phyloP scores from a whole-genome alignment of 192 early-diverging fungal species.

The Glomus cerebriforme region DNA sequence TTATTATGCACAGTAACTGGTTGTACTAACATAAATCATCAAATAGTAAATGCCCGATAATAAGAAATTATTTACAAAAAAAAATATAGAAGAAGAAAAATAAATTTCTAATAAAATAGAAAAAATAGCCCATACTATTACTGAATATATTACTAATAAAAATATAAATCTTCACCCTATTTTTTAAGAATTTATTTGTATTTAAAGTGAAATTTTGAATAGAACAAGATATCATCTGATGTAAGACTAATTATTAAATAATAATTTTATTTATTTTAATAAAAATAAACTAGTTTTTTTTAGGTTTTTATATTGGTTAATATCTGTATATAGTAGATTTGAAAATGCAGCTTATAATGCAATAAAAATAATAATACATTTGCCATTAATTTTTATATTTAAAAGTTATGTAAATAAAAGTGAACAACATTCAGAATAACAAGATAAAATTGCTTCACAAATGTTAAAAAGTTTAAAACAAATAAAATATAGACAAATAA shows the following conservation, averaged over 20 bases:
- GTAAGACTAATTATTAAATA: slow-evolving; percentile 5
- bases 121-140: neutral
- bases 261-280: neutral
- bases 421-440: neutral
- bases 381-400: neutral
- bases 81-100: slow-evolving; percentile 3
- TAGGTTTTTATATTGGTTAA: slow-evolving; percentile 1
- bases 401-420: neutral
- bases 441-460: neutral
- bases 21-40: too few species aligned
- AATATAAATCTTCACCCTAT: neutral
- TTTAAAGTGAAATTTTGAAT: neutral
- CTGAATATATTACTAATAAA: neutral
- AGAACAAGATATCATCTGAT: neutral
- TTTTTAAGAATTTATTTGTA: neutral
- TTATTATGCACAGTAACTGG: too few species aligned
- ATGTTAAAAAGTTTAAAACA: neutral
- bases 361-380: neutral
- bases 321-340: neutral
- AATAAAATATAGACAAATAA: neutral
- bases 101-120: neutral
- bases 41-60: too few species aligned
- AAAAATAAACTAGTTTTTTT: neutral
- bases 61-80: neutral
- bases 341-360: neutral